phyloP scores from a whole-genome alignment of 2,329 filamentous ascomycete genomes.

The Fusarium ramigenum region DNA sequence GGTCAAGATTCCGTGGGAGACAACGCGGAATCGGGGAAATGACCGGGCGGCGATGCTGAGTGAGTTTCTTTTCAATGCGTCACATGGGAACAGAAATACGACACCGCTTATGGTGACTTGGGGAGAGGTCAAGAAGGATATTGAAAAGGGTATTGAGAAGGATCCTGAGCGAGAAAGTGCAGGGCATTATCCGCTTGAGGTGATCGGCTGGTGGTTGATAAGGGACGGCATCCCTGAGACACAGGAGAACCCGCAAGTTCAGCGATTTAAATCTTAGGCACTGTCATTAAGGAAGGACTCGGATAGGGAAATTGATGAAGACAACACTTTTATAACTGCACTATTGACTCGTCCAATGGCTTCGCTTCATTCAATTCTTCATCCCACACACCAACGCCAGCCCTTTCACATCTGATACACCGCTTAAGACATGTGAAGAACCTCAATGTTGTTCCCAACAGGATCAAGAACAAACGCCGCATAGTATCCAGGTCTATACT shows the following conservation, averaged over 20 bases:
- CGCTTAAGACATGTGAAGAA: slow-evolving; percentile 43
- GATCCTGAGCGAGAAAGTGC: background rate
- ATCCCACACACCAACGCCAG: background rate
- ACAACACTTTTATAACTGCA: background rate
- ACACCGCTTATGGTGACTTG: slow-evolving; percentile 24
- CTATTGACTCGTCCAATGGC: background rate
- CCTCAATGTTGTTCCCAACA: slow-evolving; percentile 63
- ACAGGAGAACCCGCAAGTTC: slow-evolving; percentile 8
- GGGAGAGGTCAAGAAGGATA: slow-evolving; percentile 28
- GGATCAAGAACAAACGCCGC: slow-evolving; percentile 61
- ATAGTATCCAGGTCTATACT: slow-evolving; percentile 60
- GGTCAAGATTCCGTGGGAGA: slow-evolving; percentile 41
- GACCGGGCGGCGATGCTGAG: background rate
- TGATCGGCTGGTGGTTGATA: background rate
- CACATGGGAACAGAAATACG: background rate
- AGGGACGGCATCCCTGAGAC: slow-evolving; percentile 10
- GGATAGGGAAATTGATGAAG: background rate
- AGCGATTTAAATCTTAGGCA: background rate
- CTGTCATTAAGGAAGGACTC: background rate
- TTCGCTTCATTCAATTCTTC: background rate
- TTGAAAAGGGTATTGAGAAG: slow-evolving; percentile 22
- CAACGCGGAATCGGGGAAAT: slow-evolving; percentile 6
- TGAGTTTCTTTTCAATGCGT: background rate
- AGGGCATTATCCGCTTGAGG: background rate
- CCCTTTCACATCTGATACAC: background rate